phyloP scores from a whole-genome alignment of 2,329 filamentous ascomycete genomes.

The Pyrenophora teres region DNA sequence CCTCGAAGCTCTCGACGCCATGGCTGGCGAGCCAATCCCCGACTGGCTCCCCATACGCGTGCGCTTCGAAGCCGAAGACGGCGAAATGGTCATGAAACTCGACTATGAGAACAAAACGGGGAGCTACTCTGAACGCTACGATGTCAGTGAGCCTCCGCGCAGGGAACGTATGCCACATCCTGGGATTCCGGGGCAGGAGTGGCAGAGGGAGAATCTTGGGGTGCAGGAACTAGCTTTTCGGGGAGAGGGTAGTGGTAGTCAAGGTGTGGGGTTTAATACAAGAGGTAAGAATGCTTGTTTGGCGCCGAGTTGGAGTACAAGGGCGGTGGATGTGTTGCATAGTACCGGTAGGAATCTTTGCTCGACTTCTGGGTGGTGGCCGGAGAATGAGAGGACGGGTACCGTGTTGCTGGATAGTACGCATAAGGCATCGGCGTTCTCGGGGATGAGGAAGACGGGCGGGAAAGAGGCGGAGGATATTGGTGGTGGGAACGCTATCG shows the following conservation, averaged over 20 bases:
- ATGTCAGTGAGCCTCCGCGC: constrained; percentile 11
- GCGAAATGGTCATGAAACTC: constrained; percentile 38
- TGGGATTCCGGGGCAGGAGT: neutral
- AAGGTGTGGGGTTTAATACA: neutral
- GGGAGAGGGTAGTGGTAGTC: neutral
- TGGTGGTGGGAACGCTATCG: no score
- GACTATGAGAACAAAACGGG: constrained; percentile 28
- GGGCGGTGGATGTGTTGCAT: constrained; percentile 22
- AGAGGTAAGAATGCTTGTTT: neutral
- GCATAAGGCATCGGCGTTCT: constrained; percentile 13
- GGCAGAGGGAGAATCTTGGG: constrained; percentile 7
- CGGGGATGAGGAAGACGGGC: neutral
- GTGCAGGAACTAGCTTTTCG: constrained; percentile 8
- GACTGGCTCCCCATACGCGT: constrained; percentile 37
- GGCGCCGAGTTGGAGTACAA: neutral
- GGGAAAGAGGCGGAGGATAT: no score
- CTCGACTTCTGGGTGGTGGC: constrained; percentile 31
- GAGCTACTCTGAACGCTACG: constrained; percentile 10
- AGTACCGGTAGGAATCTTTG: constrained; percentile 27
- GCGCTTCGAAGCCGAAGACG: constrained; percentile 34
- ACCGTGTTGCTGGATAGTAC: constrained; percentile 9
- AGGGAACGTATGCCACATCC: constrained; percentile 1
- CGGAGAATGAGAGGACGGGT: constrained; percentile 3
- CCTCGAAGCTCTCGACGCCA: constrained; percentile 27
- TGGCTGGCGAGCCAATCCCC: constrained; percentile 34